These are phyloP conservation scores for Colletotrichum coccodes DNA, from an alignment of 2,329 filamentous ascomycete species.

Conservation along the genomic window DNA sequence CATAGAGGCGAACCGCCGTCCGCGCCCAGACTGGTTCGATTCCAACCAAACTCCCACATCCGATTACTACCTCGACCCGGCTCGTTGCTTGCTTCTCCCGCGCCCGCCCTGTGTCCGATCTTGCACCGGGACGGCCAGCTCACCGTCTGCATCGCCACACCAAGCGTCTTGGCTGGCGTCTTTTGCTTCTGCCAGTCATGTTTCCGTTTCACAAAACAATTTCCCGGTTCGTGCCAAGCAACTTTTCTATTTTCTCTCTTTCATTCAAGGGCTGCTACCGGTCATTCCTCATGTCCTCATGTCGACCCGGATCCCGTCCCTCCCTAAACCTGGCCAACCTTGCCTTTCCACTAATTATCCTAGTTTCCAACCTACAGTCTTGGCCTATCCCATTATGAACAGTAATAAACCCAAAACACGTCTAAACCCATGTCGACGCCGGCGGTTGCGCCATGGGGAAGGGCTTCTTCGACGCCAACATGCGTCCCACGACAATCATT, in stretches of 20 bases:
- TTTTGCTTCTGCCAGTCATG: conserved; percentile 11
- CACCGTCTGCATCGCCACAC: conserved; percentile 22
- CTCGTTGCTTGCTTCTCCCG: neutral
- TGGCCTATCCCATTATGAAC: conserved; percentile 15
- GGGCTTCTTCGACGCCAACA: conserved; percentile 35
- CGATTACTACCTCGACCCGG: neutral
- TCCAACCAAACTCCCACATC: neutral
- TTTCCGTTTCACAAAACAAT: conserved; percentile 9
- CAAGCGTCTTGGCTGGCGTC: conserved; percentile 25
- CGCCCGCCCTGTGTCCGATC: neutral
- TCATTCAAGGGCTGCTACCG: conserved; percentile 25
- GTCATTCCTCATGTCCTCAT: conserved; percentile 13
- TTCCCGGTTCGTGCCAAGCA: conserved; percentile 25
- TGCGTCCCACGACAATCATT: conserved; percentile 43
- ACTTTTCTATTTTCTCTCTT: neutral
- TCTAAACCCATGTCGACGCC: conserved; percentile 13
- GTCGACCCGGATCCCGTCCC: conserved; percentile 1
- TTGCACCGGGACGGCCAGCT: neutral
- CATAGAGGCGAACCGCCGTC: neutral
- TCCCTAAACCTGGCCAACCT: neutral
- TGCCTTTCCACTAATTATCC: neutral
- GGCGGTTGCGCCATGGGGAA: conserved; percentile 11
- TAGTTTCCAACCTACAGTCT: conserved; percentile 11
- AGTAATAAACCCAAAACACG: neutral
- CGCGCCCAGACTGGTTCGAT: neutral